phyloP scores from a whole-genome alignment of 1,284 basidiomycete species.

The Ceratobasidium sp. region DNA sequence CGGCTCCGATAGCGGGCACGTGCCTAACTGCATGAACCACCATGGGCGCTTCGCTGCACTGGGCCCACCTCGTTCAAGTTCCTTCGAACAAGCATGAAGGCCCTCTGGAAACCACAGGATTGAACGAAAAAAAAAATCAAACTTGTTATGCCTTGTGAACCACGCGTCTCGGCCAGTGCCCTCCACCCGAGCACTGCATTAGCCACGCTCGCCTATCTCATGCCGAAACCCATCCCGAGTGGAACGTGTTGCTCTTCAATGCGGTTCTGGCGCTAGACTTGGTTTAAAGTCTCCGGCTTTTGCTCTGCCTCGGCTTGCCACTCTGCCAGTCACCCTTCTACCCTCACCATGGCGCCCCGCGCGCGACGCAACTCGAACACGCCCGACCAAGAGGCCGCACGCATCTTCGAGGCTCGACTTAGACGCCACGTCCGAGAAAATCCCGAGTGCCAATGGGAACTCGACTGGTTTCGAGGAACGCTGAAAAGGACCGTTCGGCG shows the following conservation, averaged over 20 bases:
- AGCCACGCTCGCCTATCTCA: not conserved
- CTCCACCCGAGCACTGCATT: not conserved
- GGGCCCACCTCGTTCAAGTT: too few species aligned
- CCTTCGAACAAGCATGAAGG: too few species aligned
- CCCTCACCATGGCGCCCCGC: not conserved
- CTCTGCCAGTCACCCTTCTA: too few species aligned
- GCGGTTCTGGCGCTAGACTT: too few species aligned
- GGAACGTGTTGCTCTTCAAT: not conserved
- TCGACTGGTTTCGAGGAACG: not conserved
- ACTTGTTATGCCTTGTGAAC: too few species aligned
- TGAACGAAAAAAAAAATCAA: too few species aligned
- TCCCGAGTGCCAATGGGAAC: conserved; percentile 30
- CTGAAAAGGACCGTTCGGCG: conserved; percentile 6
- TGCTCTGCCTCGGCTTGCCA: not conserved
- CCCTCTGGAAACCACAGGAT: too few species aligned
- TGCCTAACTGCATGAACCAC: too few species aligned
- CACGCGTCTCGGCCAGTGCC: too few species aligned
- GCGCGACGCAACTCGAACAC: not conserved
- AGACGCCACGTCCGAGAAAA: not conserved
- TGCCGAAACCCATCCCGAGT: not conserved
- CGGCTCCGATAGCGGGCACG: too few species aligned
- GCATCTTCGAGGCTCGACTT: not conserved
- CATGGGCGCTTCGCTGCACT: too few species aligned
- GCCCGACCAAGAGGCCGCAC: conserved; percentile 25
- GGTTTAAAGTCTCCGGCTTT: not conserved